Base-by-base conservation (phyloP, 192 early-diverging fungal genomes). In the Mortierella claussenii region DNA sequence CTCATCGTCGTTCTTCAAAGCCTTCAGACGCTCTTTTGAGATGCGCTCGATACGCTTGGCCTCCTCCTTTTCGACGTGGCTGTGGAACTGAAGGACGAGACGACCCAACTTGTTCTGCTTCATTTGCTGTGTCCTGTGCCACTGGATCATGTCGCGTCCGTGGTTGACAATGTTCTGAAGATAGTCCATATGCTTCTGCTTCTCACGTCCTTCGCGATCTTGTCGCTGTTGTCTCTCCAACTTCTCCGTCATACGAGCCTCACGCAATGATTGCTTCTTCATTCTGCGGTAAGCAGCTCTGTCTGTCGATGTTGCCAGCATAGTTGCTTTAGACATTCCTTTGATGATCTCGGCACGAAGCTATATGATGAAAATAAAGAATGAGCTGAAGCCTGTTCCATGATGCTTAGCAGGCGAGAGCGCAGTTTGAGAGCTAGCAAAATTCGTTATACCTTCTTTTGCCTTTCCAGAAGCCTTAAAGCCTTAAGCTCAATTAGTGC, bases 1-100 rank as follows among this genome's bases (percentile, higher is more conserved):
- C 79, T 99, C 98, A 81, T 99, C 96, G 84, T 97, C 95, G 49
- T 90, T 94, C 85, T 94, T 96, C 66, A 99, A 88, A 26, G 98
- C 98, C 66, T 91, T 88, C 28, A 99, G 83, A 95, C 98, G 95
- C 85, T 99, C 98, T 78, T 94, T 90, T 5, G 91, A 89, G 17
- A 96, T 79, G 45, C 91, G 87, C 78, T 95, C 91, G 24, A 86
- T 81, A 50, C 94, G 91, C 82, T 94, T 93, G 75, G 93, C 90
- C 71, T 99, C 98, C 69, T 99, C 98, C 79, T 96, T 96, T 69
- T 95, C 93, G 49, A 94, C 88, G 44, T 90, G 87, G 20, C 81
- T 68, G 69, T 98, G 97, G 82, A 90, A 89, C 32, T 89, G 82
- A 46, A 91, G 50, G 28, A 98, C 91, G 17, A 88, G 80, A 30